phyloP scores from a whole-genome alignment of 2,329 filamentous ascomycete genomes.

The Chalaropsis thielavioides region DNA sequence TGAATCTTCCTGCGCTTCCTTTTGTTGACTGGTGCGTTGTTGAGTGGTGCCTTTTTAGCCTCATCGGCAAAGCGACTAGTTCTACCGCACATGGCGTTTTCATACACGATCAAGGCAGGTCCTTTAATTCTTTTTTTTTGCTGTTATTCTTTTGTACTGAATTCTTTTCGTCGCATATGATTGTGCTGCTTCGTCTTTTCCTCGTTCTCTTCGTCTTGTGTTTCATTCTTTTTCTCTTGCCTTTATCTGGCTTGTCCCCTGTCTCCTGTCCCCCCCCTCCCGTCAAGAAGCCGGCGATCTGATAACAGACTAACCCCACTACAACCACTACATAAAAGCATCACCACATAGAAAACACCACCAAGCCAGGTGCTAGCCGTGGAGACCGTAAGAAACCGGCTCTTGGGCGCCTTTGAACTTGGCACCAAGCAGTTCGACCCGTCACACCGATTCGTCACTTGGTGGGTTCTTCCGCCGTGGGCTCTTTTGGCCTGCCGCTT shows the following conservation, averaged over 20 bases:
- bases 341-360: background rate
- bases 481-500: conserved; percentile 44
- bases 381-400: background rate
- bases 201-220: background rate
- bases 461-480: conserved; percentile 60
- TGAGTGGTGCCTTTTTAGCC: background rate
- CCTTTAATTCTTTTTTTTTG: background rate
- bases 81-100: background rate
- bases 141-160: background rate
- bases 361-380: background rate
- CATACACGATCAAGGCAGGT: background rate
- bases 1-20: background rate
- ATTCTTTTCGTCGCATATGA: background rate
- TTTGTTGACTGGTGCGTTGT: background rate
- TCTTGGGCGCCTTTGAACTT: conserved; percentile 26
- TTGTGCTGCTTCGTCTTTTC: background rate
- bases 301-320: background rate
- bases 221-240: background rate
- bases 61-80: background rate
- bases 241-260: background rate
- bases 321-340: background rate
- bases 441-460: conserved; percentile 59
- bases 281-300: no score
- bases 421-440: conserved; percentile 36
- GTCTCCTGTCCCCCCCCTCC: background rate